Evolutionary conservation across 108 stramenopile genomes (phyloP).

Genomic region (Fragilariopsis cylindrus): DNA sequence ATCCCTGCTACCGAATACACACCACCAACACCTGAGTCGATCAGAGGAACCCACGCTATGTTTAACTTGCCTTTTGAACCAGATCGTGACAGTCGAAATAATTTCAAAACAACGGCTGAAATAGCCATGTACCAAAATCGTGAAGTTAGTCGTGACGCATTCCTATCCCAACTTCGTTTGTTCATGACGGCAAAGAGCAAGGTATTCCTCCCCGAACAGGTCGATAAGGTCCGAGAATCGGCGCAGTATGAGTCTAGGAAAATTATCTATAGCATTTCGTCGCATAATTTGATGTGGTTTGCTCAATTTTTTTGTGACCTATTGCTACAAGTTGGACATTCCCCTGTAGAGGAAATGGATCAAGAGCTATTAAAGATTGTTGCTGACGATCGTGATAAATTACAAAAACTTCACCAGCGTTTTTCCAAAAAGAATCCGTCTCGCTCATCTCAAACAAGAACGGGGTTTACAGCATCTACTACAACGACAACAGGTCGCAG

Average conservation of each 20-base stretch:
- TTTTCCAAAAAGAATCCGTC: conserved; percentile 48
- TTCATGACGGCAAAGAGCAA: conserved; percentile 67
- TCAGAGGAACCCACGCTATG: conserved; percentile 45
- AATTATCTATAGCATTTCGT: conserved; percentile 45
- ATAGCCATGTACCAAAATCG: conserved; percentile 67
- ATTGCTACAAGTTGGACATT: conserved; percentile 73
- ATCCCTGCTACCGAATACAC: neutral
- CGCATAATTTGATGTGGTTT: conserved; percentile 73
- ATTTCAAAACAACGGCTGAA: conserved; percentile 56
- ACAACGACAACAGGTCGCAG: conserved; percentile 38
- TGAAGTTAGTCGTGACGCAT: conserved; percentile 73
- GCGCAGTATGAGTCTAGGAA: conserved; percentile 48
- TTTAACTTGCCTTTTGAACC: conserved; percentile 75
- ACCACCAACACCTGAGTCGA: conserved; percentile 33
- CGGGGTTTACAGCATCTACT: conserved; percentile 27
- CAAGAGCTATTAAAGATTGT: conserved; percentile 67
- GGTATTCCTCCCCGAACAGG: conserved; percentile 48
- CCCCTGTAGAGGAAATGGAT: conserved; percentile 79
- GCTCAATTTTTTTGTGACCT: conserved; percentile 75
- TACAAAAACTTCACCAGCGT: conserved; percentile 72
- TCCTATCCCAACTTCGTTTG: conserved; percentile 69
- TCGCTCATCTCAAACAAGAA: conserved; percentile 38
- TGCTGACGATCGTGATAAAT: conserved; percentile 50
- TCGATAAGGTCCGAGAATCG: conserved; percentile 35
- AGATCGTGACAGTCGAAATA: conserved; percentile 75